These are phyloP conservation scores for Neonectria ditissima DNA, from an alignment of 2,329 filamentous ascomycete genomes.

Conservation along the genomic window DNA sequence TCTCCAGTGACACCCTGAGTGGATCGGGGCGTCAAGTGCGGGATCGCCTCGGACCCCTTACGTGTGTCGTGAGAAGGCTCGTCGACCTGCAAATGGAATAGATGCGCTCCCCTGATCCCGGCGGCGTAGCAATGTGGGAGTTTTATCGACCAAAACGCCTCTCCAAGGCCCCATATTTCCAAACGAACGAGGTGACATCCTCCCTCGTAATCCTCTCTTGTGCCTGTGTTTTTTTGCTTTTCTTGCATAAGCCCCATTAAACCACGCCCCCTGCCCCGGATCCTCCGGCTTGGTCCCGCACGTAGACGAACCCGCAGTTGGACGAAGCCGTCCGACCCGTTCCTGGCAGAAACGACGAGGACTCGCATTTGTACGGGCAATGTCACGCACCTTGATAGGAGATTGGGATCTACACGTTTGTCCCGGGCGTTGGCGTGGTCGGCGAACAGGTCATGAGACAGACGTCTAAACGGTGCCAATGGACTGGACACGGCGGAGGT, in stretches of 20 bases:
- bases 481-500: background rate
- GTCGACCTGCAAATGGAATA: background rate
- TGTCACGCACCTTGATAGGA: background rate
- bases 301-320: background rate
- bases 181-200: background rate
- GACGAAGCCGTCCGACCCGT: conserved; percentile 12
- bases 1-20: background rate
- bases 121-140: background rate
- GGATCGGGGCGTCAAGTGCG: background rate
- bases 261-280: background rate
- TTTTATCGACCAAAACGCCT: background rate
- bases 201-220: background rate
- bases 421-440: background rate
- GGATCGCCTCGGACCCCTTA: background rate
- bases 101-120: background rate
- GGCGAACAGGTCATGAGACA: conserved; percentile 1
- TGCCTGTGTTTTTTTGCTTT: background rate
- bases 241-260: background rate
- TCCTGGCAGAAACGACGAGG: background rate
- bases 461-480: background rate
- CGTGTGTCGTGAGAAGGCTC: background rate
- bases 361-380: background rate
- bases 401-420: conserved; percentile 8
- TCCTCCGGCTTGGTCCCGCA: conserved; percentile 1
- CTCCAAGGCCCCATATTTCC: background rate